Evolutionary conservation across 176 grass and related monocot species (phyloP).

Genomic region (Eragrostis nindensis): DNA sequence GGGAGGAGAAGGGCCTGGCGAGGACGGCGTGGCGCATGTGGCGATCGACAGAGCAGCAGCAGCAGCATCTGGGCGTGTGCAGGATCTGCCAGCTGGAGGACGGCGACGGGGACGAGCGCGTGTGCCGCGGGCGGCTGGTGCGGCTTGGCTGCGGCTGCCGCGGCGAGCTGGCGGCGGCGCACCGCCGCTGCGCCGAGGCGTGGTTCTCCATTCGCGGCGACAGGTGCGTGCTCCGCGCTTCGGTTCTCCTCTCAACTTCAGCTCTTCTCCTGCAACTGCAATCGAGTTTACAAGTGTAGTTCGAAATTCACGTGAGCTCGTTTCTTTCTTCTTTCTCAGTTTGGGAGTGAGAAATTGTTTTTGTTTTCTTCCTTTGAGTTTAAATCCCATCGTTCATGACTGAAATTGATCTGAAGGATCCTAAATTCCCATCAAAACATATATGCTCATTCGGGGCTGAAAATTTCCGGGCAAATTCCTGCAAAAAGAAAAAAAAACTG

Average conservation of each 20-base stretch:
- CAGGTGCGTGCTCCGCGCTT: constrained; percentile 41
- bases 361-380: too few species aligned
- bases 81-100: constrained; percentile 53
- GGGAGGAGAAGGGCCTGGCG: constrained; percentile 1
- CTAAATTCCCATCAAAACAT: too few species aligned
- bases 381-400: too few species aligned
- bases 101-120: constrained; percentile 34
- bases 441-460: neutral
- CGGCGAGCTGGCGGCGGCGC: constrained; percentile 65
- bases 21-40: neutral
- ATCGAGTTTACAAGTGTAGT: neutral
- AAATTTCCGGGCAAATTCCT: neutral
- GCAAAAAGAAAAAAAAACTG: neutral
- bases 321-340: too few species aligned
- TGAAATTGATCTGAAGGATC: too few species aligned
- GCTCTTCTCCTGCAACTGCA: neutral
- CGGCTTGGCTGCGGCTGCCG: constrained; percentile 75
- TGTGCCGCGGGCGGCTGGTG: constrained; percentile 46
- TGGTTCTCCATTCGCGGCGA: constrained; percentile 81
- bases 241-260: neutral
- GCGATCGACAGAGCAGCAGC: constrained; percentile 10
- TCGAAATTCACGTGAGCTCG: neutral
- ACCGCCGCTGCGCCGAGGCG: constrained; percentile 68
- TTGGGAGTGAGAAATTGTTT: too few species aligned
- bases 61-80: constrained; percentile 11